Evolutionary conservation across 495 filamentous ascomycete genomes (phyloP).

Genomic region (Opeltia flavorubescens): DNA sequence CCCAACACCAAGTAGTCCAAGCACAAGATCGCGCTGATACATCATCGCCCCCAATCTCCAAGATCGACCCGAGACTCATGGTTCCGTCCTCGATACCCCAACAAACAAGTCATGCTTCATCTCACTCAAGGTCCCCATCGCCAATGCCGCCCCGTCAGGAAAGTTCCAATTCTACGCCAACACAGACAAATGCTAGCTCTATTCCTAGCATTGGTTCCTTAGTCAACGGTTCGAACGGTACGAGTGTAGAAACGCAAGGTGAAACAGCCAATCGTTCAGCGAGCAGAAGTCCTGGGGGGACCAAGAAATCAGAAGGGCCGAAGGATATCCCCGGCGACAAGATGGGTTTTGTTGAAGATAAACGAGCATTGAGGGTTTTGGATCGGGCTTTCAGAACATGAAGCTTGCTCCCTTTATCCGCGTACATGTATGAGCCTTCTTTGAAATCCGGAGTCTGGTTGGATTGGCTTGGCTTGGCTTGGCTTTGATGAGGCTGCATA

Average conservation of each 20-base stretch:
- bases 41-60: constrained; percentile 11
- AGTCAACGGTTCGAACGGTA: constrained; percentile 32
- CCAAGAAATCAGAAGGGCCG: constrained; percentile 30
- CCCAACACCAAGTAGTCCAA: constrained; percentile 2
- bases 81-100: constrained; percentile 8
- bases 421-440: too few species aligned
- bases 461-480: too few species aligned
- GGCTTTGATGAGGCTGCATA: too few species aligned
- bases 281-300: constrained; percentile 22
- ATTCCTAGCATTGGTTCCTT: constrained; percentile 39
- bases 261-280: constrained; percentile 20
- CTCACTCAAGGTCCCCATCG: neutral
- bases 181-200: constrained; percentile 17
- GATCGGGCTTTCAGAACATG: constrained; percentile 23
- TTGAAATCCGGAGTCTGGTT: too few species aligned
- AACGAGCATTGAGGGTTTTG: constrained; percentile 46
- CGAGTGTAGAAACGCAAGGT: constrained; percentile 19
- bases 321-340: constrained; percentile 52
- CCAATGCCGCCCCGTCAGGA: neutral
- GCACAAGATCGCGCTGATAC: neutral
- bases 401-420: neutral
- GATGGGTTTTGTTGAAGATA: constrained; percentile 48
- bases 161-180: constrained; percentile 2
- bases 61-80: constrained; percentile 17
- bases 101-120: neutral